Evolutionary conservation across 1,139 yeast genomes (phyloP).

Genomic region (Entelexis sorbosivorans): DNA sequence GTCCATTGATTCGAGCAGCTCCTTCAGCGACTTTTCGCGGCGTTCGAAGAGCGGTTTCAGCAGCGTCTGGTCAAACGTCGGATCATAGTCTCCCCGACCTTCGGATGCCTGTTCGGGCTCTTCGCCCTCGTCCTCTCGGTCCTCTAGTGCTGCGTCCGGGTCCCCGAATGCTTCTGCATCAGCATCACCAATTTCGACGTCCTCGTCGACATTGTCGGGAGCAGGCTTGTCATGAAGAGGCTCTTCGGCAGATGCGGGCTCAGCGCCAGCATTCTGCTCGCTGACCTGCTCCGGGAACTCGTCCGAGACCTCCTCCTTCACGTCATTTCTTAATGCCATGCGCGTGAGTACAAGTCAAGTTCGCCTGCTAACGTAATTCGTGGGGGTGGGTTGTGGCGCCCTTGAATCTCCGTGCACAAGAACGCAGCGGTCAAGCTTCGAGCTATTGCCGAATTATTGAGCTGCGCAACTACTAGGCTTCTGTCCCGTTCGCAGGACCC

Average conservation of each 20-base stretch:
- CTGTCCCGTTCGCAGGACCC: too few species aligned
- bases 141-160: neutral
- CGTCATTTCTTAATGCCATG: constrained; percentile 2
- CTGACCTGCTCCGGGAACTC: neutral
- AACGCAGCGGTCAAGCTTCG: too few species aligned
- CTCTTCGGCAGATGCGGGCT: neutral
- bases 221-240: neutral
- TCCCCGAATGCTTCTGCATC: neutral
- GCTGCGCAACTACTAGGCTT: too few species aligned
- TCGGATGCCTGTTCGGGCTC: constrained; percentile 1
- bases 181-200: neutral
- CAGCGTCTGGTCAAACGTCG: constrained; percentile 18
- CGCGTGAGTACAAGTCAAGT: neutral
- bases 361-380: neutral
- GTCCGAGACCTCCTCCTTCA: constrained; percentile 3
- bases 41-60: constrained; percentile 24
- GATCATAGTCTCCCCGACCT: constrained; percentile 14
- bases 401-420: too few species aligned
- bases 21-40: constrained; percentile 72
- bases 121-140: neutral
- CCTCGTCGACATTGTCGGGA: neutral
- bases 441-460: too few species aligned
- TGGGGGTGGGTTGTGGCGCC: neutral
- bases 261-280: neutral
- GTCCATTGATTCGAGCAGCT: constrained; percentile 78